Base-by-base conservation (phyloP, 345 rosid genomes). In the Erucastrum elatum region DNA sequence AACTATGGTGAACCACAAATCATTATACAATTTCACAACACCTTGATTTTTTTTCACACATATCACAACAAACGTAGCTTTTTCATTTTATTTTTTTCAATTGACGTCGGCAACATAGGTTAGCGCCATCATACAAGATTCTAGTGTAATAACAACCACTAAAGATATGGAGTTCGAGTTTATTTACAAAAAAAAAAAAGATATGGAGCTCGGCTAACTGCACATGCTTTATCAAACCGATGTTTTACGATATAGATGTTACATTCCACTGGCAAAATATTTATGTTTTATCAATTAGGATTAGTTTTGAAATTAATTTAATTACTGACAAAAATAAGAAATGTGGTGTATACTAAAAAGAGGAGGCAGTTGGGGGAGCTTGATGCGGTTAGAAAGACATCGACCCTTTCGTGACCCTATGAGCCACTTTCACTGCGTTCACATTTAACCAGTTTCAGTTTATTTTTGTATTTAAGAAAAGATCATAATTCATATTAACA, bases 341-440 rank as follows among this genome's bases (percentile, higher is more conserved):
- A 29, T 64, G 39, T 59, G 49, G 33, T 6, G 13, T 56, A 33
- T 49, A 44, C 31, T 4, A 4, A 29, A 70, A 71, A 60, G 81
- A 70, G 84, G 82, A 81, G 88, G 85, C 93, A 76, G 64, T 41
- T 74, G 0, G 79, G 63, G 70, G 37, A 64, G 66, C 44, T 6
- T 3, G 77, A 33, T 68, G 80, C 84, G 78, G 83, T 37, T 51
- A 53, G 26, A 37, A 53, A 41, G 51, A 61, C 74, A 29, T 12
- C 87, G 84, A 77, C 87, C 91, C 82, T 84, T 90, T 77, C 88
- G 82, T 26, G 78, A 74, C 35, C 70, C 83, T 46, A 81, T 80
- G 90, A 88, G 91, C 86, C 90, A 87, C n/a, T 51, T 51, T 30
- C 56, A 58, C 34, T 41, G 33, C 30, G 30, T 67, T 74, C 21